Percentiles rank a stretch among this genome's conserved stretches.
phyloP scores from a whole-genome alignment of 169 alveolate species.

The Miamiensis avidus region DNA sequence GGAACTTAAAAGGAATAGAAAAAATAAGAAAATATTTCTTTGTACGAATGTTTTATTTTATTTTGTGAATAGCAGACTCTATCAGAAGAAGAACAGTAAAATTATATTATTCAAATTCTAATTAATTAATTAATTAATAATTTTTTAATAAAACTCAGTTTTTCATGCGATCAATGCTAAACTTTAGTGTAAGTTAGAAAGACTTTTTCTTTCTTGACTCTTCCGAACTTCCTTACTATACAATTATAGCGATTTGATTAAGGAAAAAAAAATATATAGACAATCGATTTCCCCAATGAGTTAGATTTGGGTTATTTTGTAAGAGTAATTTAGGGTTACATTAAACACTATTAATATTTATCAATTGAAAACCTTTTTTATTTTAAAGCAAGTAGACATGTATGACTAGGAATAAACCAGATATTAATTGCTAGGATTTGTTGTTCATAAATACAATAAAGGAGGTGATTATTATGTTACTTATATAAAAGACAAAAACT shows the following conservation, averaged over 20 bases:
- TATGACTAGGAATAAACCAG: constrained; percentile 12
- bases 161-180: constrained; percentile 23
- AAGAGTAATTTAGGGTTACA: not conserved
- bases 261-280: not conserved
- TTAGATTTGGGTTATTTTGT: constrained; percentile 11
- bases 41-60: not conserved
- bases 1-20: not conserved
- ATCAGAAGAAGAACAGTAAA: constrained; percentile 11
- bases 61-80: constrained; percentile 3
- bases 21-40: not conserved
- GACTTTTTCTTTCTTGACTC: constrained; percentile 12
- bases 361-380: not conserved
- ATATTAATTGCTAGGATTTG: not conserved
- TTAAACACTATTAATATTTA: not conserved
- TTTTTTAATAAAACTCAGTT: not conserved
- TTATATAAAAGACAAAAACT: constrained; percentile 1
- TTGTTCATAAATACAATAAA: not conserved
- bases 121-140: not conserved
- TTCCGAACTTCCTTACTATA: constrained; percentile 4
- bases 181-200: constrained; percentile 2
- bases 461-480: constrained; percentile 17
- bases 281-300: constrained; percentile 3
- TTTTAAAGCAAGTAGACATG: constrained; percentile 2
- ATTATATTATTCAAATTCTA: not conserved
- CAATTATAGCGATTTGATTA: constrained; percentile 3